These are phyloP conservation scores for Solanum etuberosum DNA, from an alignment of 257 asterid genomes.

Conservation along the genomic window DNA sequence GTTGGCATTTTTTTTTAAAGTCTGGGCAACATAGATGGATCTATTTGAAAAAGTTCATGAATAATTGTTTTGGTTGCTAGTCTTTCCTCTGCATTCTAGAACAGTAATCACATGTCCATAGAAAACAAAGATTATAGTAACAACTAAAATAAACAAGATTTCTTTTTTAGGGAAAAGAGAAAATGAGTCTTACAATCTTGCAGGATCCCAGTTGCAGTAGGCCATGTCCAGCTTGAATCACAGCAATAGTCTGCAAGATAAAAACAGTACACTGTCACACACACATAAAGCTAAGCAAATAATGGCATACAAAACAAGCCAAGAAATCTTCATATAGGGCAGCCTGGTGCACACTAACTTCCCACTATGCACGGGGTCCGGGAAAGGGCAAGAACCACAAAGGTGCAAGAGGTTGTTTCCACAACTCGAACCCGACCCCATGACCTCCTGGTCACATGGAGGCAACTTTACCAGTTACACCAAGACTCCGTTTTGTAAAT, in stretches of 20 bases:
- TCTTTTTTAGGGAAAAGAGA: neutral
- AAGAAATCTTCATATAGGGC: neutral
- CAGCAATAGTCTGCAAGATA: constrained; percentile 83
- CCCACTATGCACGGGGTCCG: neutral
- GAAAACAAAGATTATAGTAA: neutral
- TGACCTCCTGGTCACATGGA: neutral
- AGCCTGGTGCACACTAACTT: neutral
- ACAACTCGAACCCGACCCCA: neutral
- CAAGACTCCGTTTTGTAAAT: neutral
- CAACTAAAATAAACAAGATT: neutral
- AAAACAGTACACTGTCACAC: neutral
- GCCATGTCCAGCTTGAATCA: constrained; percentile 99
- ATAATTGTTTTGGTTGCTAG: neutral
- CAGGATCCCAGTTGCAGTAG: constrained; percentile 94
- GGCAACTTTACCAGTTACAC: neutral
- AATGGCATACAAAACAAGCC: neutral
- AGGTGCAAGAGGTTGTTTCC: neutral
- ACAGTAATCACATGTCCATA: neutral
- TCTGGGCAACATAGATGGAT: neutral
- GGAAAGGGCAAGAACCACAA: neutral
- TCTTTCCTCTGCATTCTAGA: neutral
- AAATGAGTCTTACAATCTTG: constrained; percentile 70
- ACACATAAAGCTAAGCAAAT: neutral
- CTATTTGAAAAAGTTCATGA: neutral
- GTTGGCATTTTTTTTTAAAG: neutral